These are phyloP conservation scores for Lathyrus sativus DNA, from an alignment of 306 rosid genomes.

Conservation along the genomic window DNA sequence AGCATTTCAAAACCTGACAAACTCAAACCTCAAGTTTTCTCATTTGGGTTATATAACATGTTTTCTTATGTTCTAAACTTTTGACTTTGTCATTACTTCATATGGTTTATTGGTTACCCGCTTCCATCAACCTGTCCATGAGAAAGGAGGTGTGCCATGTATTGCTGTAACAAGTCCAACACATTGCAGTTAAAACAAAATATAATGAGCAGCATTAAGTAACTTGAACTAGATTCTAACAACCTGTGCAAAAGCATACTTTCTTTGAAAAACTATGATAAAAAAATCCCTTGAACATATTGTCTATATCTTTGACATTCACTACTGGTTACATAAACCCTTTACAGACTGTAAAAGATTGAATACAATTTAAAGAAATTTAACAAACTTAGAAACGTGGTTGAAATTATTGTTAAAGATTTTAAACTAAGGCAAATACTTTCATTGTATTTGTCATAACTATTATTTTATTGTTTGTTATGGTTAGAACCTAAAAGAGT, in stretches of 20 bases:
- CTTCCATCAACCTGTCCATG: slow-evolving; percentile 90
- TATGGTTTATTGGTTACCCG: slow-evolving; percentile 39
- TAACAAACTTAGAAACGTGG: slow-evolving; percentile 22
- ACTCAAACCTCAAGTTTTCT: slow-evolving; percentile 22
- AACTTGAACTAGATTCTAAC: neutral
- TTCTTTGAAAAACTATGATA: neutral
- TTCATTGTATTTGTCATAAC: neutral
- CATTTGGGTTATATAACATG: slow-evolving; percentile 11
- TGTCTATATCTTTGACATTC: slow-evolving; percentile 2
- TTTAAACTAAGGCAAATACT: slow-evolving; percentile 11
- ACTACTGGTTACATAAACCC: slow-evolving; percentile 15
- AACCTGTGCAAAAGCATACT: neutral
- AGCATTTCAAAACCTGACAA: neutral
- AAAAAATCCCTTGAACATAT: neutral
- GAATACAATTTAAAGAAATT: slow-evolving; percentile 12
- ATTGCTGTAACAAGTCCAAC: slow-evolving; percentile 63
- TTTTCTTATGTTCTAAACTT: slow-evolving; percentile 10
- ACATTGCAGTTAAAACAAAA: slow-evolving; percentile 3
- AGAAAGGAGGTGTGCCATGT: slow-evolving; percentile 91
- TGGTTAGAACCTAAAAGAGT: neutral
- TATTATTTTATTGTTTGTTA: neutral
- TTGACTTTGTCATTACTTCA: slow-evolving; percentile 7
- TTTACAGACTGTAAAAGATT: neutral
- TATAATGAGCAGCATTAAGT: slow-evolving; percentile 15
- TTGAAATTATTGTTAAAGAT: neutral